Conservation (phyloP, 106 monocot species). For the Apostasia ramifera region DNA sequence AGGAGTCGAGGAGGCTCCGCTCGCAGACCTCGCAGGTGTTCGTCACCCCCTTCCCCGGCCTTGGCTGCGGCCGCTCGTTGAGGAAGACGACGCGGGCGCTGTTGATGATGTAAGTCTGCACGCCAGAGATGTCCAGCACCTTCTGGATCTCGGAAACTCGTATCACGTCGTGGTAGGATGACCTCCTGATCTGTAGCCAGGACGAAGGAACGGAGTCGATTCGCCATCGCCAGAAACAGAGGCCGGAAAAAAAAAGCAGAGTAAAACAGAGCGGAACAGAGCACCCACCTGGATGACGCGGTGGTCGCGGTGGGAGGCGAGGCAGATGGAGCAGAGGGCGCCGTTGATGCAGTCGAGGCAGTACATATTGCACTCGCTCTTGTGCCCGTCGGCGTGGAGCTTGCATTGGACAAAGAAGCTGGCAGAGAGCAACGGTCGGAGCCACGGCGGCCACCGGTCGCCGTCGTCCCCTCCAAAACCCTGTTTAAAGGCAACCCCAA, state of each 20-base stretch:
- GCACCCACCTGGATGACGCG: conserved; percentile 67
- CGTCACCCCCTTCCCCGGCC: conserved; percentile 45
- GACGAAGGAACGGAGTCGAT: neutral
- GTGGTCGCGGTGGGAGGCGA: conserved; percentile 61
- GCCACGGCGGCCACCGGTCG: conserved; percentile 73
- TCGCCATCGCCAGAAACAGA: neutral
- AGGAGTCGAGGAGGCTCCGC: conserved; percentile 58
- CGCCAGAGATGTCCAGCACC: conserved; percentile 69
- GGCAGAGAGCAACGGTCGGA: conserved; percentile 55
- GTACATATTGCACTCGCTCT: conserved; percentile 97
- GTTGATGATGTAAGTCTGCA: conserved; percentile 94
- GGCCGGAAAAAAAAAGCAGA: neutral
- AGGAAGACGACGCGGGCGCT: conserved; percentile 93
- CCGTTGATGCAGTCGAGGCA: conserved; percentile 79
- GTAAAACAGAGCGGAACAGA: neutral
- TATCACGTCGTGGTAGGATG: conserved; percentile 97
- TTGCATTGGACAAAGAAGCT: conserved; percentile 88
- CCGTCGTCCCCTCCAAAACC: conserved; percentile 12
- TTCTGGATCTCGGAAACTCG: conserved; percentile 86
- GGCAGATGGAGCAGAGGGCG: conserved; percentile 82
- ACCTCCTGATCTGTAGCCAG: conserved; percentile 61
- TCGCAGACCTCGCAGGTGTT: conserved; percentile 53
- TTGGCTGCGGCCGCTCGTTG: conserved; percentile 57
- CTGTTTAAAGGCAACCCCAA: neutral
- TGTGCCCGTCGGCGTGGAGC: conserved; percentile 67